These are phyloP conservation scores for Daldinia eschscholtzii DNA, from an alignment of 2,329 filamentous ascomycete species.

Conservation along the genomic window DNA sequence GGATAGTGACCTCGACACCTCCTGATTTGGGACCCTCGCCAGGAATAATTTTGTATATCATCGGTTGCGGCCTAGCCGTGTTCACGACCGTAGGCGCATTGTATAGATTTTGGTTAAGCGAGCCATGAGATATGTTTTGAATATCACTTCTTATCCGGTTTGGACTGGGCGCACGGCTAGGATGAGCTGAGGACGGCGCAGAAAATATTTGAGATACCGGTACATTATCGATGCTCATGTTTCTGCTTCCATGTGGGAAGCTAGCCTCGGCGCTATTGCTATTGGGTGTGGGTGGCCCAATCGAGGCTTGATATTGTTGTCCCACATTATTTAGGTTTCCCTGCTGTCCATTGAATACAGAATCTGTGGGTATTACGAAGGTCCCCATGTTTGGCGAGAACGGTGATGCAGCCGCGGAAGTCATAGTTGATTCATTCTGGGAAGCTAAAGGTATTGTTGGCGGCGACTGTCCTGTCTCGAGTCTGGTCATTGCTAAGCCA, in stretches of 20 bases:
- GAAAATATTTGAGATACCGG: constrained; percentile 76
- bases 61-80: constrained; percentile 65
- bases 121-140: constrained; percentile 58
- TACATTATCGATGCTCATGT: constrained; percentile 75
- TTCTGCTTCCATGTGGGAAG: constrained; percentile 68
- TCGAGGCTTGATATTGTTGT: constrained; percentile 61
- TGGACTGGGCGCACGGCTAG: constrained; percentile 84
- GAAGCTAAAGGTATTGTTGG: constrained; percentile 54
- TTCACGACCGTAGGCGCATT: constrained; percentile 63
- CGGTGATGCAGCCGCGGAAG: constrained; percentile 63
- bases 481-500: constrained; percentile 83
- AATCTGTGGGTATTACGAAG: constrained; percentile 58
- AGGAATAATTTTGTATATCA: constrained; percentile 86
- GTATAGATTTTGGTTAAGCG: constrained; percentile 61
- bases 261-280: constrained; percentile 66
- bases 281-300: constrained; percentile 75
- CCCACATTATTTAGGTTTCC: constrained; percentile 45
- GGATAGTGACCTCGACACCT: constrained; percentile 87
- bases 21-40: constrained; percentile 84
- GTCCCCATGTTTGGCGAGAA: constrained; percentile 63
- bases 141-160: constrained; percentile 64
- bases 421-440: constrained; percentile 48
- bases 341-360: constrained; percentile 51
- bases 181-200: constrained; percentile 77
- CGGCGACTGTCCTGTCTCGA: constrained; percentile 70